Conservation (phyloP, 495 filamentous ascomycete species). For the Recurvomyces mirabilis region DNA sequence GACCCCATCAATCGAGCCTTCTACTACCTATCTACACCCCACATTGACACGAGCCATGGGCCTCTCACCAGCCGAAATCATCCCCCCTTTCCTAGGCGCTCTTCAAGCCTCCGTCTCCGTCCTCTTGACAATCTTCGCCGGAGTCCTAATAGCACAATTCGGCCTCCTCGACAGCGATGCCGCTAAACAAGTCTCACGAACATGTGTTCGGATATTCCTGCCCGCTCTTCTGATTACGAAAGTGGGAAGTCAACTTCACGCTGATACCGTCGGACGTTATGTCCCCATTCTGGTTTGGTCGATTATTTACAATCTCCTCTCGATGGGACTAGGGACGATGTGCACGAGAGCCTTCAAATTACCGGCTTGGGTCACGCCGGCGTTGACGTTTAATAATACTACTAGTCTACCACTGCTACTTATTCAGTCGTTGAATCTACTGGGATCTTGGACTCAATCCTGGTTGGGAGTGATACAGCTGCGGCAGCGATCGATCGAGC, state of each 20-base stretch:
- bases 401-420: conserved; percentile 60
- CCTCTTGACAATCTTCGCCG: conserved; percentile 55
- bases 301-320: conserved; percentile 43
- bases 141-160: conserved; percentile 47
- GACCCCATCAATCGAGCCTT: too few relatives aligned
- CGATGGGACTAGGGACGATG: conserved; percentile 41
- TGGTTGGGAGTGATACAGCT: conserved; percentile 39
- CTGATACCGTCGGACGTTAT: conserved; percentile 32
- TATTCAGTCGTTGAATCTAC: conserved; percentile 51
- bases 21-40: too few relatives aligned
- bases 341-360: conserved; percentile 41
- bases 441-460: conserved; percentile 47
- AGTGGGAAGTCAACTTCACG: conserved; percentile 53
- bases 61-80: neutral
- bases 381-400: conserved; percentile 68
- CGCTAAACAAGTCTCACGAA: conserved; percentile 52
- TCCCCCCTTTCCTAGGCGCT: conserved; percentile 50
- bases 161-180: conserved; percentile 43
- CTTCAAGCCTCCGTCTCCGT: conserved; percentile 62
- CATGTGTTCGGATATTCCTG: conserved; percentile 59
- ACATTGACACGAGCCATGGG: too few relatives aligned
- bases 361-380: conserved; percentile 55
- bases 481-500: conserved; percentile 48
- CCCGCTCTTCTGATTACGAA: conserved; percentile 60
- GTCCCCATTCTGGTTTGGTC: conserved; percentile 42